Base-by-base conservation (phyloP, 2,329 filamentous ascomycete species). In the Cladosporium velox region DNA sequence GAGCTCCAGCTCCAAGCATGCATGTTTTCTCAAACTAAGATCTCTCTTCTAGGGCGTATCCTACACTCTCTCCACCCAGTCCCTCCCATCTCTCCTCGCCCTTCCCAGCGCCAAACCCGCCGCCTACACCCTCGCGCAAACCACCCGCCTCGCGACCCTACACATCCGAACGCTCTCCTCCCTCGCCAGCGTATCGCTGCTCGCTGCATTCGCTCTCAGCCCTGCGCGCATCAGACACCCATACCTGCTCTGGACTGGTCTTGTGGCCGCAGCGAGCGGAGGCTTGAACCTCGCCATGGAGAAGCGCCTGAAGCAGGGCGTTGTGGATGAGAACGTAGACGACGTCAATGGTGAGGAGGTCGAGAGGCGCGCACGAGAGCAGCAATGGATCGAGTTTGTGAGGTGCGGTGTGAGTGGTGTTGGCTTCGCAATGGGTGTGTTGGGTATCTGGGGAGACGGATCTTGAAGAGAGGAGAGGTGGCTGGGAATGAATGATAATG, bases 221-320 rank as follows among this genome's bases (percentile, higher is more conserved):
- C 91, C 93, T 0, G 85, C 87, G 30, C 86, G 88, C 65, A 85
- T 87, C 71, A 88, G 90, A 76, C 94, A 98, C 77, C 94, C 94
- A 0, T 98, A 97, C 77, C 88, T 97, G 30, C 79, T 97, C 67
- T 97, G 95, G 88, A 92, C 92, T 15, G 88, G 89, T 2, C 79
- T 92, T 30, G 85, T 93, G 66, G 86, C 88, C 52, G 82, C 85
- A 47, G 81, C 81, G 10, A 70, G 73, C 35, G 74, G 78, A 2
- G 78, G 73, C 44, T 71, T 81, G 63, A 79, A 80, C 60, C 74
- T 78, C 26, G 69, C 77, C 12, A 71, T 64, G 72, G 70, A 74
- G 18, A 65, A 68, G 66, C 66, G 68, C 26, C 54, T 69, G 54
- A 69, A 69, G 68, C 54, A 67, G 66, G 59, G 67, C 59, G 70